Base-by-base conservation (phyloP, 2,329 filamentous ascomycete genomes). In the Xylariales sp. region DNA sequence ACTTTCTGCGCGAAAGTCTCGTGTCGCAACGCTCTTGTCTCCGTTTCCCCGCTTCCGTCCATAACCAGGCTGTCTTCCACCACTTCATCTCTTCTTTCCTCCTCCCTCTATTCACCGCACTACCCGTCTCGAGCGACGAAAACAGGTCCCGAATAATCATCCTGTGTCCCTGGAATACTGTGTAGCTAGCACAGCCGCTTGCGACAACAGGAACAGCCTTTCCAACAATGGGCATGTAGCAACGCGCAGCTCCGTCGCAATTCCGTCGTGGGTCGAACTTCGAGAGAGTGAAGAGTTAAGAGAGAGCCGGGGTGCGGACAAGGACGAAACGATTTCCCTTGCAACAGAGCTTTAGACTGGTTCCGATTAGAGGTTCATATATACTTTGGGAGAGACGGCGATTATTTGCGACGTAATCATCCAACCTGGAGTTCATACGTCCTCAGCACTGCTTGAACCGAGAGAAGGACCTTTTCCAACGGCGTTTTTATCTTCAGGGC, bases 1-100 rank as follows among this genome's bases (percentile, higher is more conserved):
- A 42, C 39, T 42, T 42, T 42, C 39, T 25, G 35, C 39, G 39
- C 31, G 31, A n/a, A 42, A 42, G 45, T 54, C 50, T 52, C 51
- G 51, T 52, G 51, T 52, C 50, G 50, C 48, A 52, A 51, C 48
- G 46, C 46, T 42, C 44, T 45, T 46, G 44, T 43, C 40, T 38
- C 38, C 24, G 33, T 36, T 45, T 39, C 40, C 45, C 37, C 25
- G 41, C 33, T 39, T 38, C 28, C 42, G 25, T 40, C 24, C 20
- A 33, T 46, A 43, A 44, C 37, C 15, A 32, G 7, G 7, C 29
- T 32, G 9, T 15, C 14, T 10, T 7, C 15, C 7, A 8, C 10
- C n/a, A 28, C 20, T 9, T 33, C 39, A 12, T 24, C 22, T 19
- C 19, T 40, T 27, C 14, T 31, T 7, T 9, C 14, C 18, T 31